phyloP scores from a whole-genome alignment of 495 filamentous ascomycete species.

The Amorphotheca resinae region DNA sequence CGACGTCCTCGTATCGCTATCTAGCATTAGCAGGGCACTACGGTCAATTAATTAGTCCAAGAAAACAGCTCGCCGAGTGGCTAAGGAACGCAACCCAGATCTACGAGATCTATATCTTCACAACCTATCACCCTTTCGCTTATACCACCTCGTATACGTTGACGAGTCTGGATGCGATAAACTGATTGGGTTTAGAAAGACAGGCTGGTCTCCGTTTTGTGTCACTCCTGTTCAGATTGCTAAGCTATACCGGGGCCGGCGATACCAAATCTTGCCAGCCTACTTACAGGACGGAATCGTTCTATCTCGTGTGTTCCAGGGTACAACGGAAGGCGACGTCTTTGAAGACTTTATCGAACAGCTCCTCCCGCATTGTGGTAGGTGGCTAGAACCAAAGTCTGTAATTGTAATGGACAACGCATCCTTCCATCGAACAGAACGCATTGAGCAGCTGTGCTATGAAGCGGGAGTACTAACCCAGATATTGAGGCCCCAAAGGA shows the following conservation, averaged over 20 bases:
- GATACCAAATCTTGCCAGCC: slow-evolving; percentile 29
- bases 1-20: slow-evolving; percentile 14
- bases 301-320: slow-evolving; percentile 25
- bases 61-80: slow-evolving; percentile 23
- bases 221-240: slow-evolving; percentile 25
- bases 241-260: slow-evolving; percentile 22
- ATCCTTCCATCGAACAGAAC: slow-evolving; percentile 26
- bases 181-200: slow-evolving; percentile 20
- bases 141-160: slow-evolving; percentile 24
- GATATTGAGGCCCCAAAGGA: slow-evolving; percentile 2
- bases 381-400: slow-evolving; percentile 26
- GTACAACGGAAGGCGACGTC: slow-evolving; percentile 26
- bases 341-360: slow-evolving; percentile 32
- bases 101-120: slow-evolving; percentile 26
- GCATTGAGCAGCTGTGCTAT: slow-evolving; percentile 23
- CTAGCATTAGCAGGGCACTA: slow-evolving; percentile 21
- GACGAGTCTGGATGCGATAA: slow-evolving; percentile 27
- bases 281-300: slow-evolving; percentile 30
- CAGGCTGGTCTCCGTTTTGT: slow-evolving; percentile 25
- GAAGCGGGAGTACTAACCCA: slow-evolving; percentile 24
- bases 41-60: slow-evolving; percentile 20
- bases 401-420: slow-evolving; percentile 35
- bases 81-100: slow-evolving; percentile 24
- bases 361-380: slow-evolving; percentile 25
- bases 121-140: slow-evolving; percentile 20